phyloP scores from a whole-genome alignment of 306 rosid genomes.

The Lablab purpureus region DNA sequence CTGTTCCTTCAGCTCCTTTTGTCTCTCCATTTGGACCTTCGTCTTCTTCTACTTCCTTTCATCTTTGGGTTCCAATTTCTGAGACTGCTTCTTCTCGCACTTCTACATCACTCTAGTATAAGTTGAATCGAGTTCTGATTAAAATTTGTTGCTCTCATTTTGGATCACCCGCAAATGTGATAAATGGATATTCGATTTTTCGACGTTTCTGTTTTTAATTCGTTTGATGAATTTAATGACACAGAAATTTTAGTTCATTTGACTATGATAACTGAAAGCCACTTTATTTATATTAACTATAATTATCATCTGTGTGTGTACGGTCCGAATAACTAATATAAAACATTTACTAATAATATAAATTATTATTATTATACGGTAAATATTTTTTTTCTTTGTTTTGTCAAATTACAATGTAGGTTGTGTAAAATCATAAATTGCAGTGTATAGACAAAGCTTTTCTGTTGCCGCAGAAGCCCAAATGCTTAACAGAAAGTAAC shows the following conservation, averaged over 20 bases:
- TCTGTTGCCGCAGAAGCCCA: background rate
- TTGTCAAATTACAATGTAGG: background rate
- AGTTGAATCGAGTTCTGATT: no score
- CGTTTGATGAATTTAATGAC: no score
- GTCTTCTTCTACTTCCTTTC: conserved; percentile 38
- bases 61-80: background rate
- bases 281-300: no score
- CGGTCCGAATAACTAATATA: no score
- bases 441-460: background rate
- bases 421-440: background rate
- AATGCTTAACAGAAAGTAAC: background rate
- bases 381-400: no score
- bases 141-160: background rate
- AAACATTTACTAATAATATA: no score
- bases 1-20: conserved; percentile 56
- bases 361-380: no score
- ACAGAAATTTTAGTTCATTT: background rate
- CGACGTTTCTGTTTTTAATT: no score
- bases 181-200: background rate
- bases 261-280: background rate
- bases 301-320: no score
- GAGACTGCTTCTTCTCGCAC: background rate
- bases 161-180: background rate
- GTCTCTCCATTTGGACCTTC: conserved; percentile 52
- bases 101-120: background rate